Evolutionary conservation across 768 basidiomycete species (phyloP), one percentile per base, ranked within the genome.

Genomic region (Coprinopsis cinerea): DNA sequence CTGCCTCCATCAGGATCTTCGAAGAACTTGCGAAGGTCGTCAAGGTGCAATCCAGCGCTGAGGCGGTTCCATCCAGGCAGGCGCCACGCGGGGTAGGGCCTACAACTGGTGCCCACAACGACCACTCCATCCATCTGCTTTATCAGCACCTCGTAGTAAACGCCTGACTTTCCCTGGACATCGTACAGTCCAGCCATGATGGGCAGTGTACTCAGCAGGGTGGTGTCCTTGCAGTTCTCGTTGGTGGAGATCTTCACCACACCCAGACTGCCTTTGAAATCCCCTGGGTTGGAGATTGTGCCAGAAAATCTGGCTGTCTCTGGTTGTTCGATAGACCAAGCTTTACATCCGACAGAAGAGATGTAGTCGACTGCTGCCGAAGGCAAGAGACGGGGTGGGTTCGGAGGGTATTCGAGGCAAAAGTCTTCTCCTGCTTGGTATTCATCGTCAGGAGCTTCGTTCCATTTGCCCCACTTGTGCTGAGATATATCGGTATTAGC

Each of bases 11-110:
- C 69, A 1, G 80, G 66, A 57, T 83, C 81, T 56, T 85, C 83
- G 51, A 80, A 85, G 70, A 85, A 86, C 62, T 85, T 86, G 59
- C 81, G 75, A 59, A 82, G 67, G 64, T 86, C 84, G 59, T 86
- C 85, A 27, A 86, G 72, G 55, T 86, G 84, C 23, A 84, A 66
- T 1, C 75, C 83, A 1, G 78, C 78, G 47, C 83, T 83, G 35
- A 76, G 67, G 42, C 83, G 67, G 57, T 87, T 81, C 85, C 85
- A 86, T 2, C 84, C 84, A 34, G 85, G 85, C 36, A 84, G 69
- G 17, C 83, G 74, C 71, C 78, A 85, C 1, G 65, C 62, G 0
- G 83, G 85, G 55, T 85, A 85, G 2, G 85, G 83, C 15, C 69
- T 69, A 57, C 82, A 85, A 10, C 81, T 69, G 1, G 79, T 83